Evolutionary conservation across 768 basidiomycete species (phyloP).

Genomic region (Pleurotus cornucopiae): DNA sequence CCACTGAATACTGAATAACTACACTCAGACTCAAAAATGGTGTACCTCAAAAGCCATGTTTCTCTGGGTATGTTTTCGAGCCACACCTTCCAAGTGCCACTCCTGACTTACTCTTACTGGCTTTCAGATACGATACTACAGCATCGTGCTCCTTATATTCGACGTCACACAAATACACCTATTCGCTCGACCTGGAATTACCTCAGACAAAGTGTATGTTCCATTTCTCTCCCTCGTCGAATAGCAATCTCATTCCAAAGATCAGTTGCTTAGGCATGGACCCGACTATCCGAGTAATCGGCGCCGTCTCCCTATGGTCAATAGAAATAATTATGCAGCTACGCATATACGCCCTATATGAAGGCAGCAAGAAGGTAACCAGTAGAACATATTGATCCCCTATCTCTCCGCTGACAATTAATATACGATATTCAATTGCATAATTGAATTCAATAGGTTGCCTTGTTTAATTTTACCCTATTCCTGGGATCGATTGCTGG

Average conservation of each 20-base stretch:
- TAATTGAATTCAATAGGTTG: slow-evolving; percentile 22
- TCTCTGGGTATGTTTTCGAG: slow-evolving; percentile 28
- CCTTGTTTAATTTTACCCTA: slow-evolving; percentile 31
- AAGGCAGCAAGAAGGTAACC: slow-evolving; percentile 32
- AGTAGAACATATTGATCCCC: slow-evolving; percentile 1
- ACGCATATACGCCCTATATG: slow-evolving; percentile 38
- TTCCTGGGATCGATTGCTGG: slow-evolving; percentile 37
- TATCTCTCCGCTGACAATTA: neutral
- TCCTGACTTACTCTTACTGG: neutral
- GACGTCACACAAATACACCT: slow-evolving; percentile 42
- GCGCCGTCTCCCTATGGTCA: slow-evolving; percentile 42
- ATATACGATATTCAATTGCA: neutral
- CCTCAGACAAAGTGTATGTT: slow-evolving; percentile 30
- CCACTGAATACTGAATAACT: neutral
- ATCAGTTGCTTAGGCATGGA: slow-evolving; percentile 42
- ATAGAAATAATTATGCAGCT: slow-evolving; percentile 47
- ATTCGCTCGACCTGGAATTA: slow-evolving; percentile 33
- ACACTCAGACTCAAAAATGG: slow-evolving; percentile 27
- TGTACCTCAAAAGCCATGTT: slow-evolving; percentile 35
- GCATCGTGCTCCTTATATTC: slow-evolving; percentile 36
- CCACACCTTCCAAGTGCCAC: too few species aligned
- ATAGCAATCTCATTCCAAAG: neutral
- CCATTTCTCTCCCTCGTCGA: neutral
- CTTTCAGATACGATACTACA: slow-evolving; percentile 43
- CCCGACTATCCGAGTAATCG: slow-evolving; percentile 35